A percentile compares a stretch with the other conserved stretches of the same genome.
Evolutionary conservation across 108 stramenopile species (phyloP).

Genomic region (Skeletonema costatum): DNA sequence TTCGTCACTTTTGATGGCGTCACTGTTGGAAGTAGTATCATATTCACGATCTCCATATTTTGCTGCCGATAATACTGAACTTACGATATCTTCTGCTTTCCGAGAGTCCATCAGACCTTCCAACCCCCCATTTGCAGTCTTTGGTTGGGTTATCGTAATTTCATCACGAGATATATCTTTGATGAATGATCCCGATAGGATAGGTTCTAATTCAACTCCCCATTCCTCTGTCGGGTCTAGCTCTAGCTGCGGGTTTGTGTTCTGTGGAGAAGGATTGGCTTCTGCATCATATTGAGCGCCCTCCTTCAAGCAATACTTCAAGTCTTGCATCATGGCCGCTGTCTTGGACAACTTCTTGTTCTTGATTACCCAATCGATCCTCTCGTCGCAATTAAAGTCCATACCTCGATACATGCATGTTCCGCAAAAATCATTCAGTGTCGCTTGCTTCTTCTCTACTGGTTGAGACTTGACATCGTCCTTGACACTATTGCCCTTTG

Average conservation of each 20-base stretch:
- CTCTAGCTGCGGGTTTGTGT: background rate
- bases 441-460: background rate
- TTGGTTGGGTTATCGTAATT: background rate
- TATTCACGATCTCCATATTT: constrained; percentile 39
- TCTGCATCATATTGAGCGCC: background rate
- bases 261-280: background rate
- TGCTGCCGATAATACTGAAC: constrained; percentile 29
- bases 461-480: background rate
- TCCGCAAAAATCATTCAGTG: constrained; percentile 16
- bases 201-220: background rate
- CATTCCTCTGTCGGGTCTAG: background rate
- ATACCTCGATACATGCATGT: constrained; percentile 3
- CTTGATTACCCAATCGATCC: constrained; percentile 20
- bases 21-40: constrained; percentile 1
- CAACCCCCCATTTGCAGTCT: background rate
- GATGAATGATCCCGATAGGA: constrained; percentile 19
- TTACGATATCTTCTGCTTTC: constrained; percentile 23
- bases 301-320: constrained; percentile 6
- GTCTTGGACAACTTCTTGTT: background rate
- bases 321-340: constrained; percentile 9
- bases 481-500: background rate
- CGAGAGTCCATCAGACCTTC: constrained; percentile 32
- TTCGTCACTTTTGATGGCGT: background rate
- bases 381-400: constrained; percentile 23
- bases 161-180: constrained; percentile 8